These are phyloP conservation scores for Ganoderma lucidum DNA, from an alignment of 1,284 basidiomycete genomes.

Conservation along the genomic window DNA sequence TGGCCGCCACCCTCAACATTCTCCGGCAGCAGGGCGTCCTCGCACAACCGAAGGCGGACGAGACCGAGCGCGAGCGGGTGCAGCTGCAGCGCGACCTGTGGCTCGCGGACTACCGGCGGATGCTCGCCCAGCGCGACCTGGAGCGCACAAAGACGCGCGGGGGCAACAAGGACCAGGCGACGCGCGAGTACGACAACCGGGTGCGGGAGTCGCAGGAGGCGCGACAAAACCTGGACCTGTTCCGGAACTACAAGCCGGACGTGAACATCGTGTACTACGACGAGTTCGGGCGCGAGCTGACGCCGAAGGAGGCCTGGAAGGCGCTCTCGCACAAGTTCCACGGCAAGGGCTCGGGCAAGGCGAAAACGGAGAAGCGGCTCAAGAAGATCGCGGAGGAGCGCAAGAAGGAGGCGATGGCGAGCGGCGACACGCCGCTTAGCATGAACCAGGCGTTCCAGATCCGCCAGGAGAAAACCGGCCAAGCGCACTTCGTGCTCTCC, in stretches of 20 bases:
- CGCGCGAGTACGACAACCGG: slow-evolving; percentile 94
- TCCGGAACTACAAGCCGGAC: slow-evolving; percentile 96
- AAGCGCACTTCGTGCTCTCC: slow-evolving; percentile 93
- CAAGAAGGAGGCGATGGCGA: slow-evolving; percentile 90
- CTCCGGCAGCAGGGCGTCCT: slow-evolving; percentile 94
- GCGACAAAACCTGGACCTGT: slow-evolving; percentile 82
- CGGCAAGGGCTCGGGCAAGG: slow-evolving; percentile 92
- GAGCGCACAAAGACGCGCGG: slow-evolving; percentile 81
- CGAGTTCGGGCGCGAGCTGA: slow-evolving; percentile 91
- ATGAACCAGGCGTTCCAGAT: slow-evolving; percentile 93
- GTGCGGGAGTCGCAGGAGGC: slow-evolving; percentile 92
- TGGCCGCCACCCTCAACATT: slow-evolving; percentile 89
- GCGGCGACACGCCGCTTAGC: slow-evolving; percentile 91
- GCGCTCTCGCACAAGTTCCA: slow-evolving; percentile 95
- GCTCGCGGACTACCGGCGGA: slow-evolving; percentile 85
- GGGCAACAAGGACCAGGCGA: slow-evolving; percentile 91
- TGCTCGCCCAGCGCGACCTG: slow-evolving; percentile 80
- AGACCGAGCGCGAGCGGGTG: slow-evolving; percentile 80
- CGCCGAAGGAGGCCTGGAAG: slow-evolving; percentile 97
- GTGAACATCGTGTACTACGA: slow-evolving; percentile 97
- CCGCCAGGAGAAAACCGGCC: slow-evolving; percentile 90
- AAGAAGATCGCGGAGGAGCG: slow-evolving; percentile 95
- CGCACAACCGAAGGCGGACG: slow-evolving; percentile 69
- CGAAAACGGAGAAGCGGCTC: slow-evolving; percentile 93
- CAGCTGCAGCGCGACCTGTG: slow-evolving; percentile 91